A percentile compares a stretch with the other conserved stretches of the same genome.
Conservation (phyloP, 1,284 basidiomycete species). For the Ustilago curta region DNA sequence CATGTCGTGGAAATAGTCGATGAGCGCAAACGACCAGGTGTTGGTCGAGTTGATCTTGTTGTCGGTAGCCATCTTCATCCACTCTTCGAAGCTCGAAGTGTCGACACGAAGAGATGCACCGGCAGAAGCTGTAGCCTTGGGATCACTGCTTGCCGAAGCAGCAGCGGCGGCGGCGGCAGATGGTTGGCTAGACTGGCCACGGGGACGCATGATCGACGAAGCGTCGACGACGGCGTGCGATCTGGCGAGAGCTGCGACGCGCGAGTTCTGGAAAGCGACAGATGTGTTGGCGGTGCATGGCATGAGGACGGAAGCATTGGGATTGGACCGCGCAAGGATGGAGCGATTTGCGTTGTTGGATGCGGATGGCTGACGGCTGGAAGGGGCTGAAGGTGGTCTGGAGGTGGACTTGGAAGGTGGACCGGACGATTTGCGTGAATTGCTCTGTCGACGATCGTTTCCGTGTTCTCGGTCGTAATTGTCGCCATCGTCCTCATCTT, state of each 20-base stretch:
- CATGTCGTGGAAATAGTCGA: slow-evolving; percentile 99
- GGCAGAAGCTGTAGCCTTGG: slow-evolving; percentile 20
- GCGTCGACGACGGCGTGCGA: slow-evolving; percentile 47
- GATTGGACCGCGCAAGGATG: slow-evolving; percentile 39
- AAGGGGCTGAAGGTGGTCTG: slow-evolving; percentile 23
- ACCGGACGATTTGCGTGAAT: slow-evolving; percentile 26
- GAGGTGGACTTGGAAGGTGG: slow-evolving; percentile 20
- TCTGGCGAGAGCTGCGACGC: slow-evolving; percentile 45
- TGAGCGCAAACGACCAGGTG: slow-evolving; percentile 97
- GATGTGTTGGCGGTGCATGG: slow-evolving; percentile 32
- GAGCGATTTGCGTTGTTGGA: slow-evolving; percentile 46
- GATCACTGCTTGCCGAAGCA: slow-evolving; percentile 13
- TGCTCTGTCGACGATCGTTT: slow-evolving; percentile 15
- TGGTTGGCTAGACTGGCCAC: slow-evolving; percentile 25
- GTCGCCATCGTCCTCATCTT: slow-evolving; percentile 26
- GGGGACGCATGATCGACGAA: slow-evolving; percentile 50
- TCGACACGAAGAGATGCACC: slow-evolving; percentile 59
- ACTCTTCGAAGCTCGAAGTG: slow-evolving; percentile 78
- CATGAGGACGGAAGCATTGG: slow-evolving; percentile 49
- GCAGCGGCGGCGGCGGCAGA: slow-evolving; percentile 11
- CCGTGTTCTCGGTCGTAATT: slow-evolving; percentile 36
- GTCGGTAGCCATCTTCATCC: slow-evolving; percentile 99
- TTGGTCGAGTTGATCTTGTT: slow-evolving; percentile 99
- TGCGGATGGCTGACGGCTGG: slow-evolving; percentile 38
- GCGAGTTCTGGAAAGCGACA: slow-evolving; percentile 45